Percentiles rank a stretch among this genome's conserved stretches.
phyloP scores from a whole-genome alignment of 768 basidiomycete species.

The Clitopilus passeckerianus region DNA sequence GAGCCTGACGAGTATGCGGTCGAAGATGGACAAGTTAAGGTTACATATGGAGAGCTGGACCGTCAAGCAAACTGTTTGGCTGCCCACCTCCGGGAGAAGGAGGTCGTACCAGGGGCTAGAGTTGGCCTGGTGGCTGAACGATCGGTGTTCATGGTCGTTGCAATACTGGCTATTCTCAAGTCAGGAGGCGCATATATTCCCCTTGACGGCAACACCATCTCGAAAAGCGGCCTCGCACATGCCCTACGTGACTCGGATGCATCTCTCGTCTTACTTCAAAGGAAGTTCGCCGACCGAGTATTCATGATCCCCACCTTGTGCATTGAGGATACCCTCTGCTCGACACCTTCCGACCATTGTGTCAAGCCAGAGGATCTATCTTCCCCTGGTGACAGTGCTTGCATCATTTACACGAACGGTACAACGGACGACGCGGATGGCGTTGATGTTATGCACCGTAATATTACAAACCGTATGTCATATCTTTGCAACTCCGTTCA shows the following conservation, averaged over 20 bases:
- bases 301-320: conserved; percentile 20
- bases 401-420: conserved; percentile 59
- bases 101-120: conserved; percentile 40
- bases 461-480: conserved; percentile 51
- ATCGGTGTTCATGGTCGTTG: conserved; percentile 47
- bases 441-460: conserved; percentile 49
- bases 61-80: conserved; percentile 41
- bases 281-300: conserved; percentile 35
- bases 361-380: conserved; percentile 30
- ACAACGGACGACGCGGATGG: conserved; percentile 58
- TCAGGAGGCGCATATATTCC: conserved; percentile 55
- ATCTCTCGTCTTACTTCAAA: conserved; percentile 33
- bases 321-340: conserved; percentile 25
- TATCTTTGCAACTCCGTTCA: conserved; percentile 15
- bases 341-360: conserved; percentile 20
- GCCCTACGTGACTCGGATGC: conserved; percentile 42
- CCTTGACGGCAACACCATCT: conserved; percentile 50
- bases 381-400: conserved; percentile 36
- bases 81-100: conserved; percentile 31
- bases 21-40: conserved; percentile 38
- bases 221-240: conserved; percentile 43
- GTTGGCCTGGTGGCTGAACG: conserved; percentile 51
- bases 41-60: conserved; percentile 48
- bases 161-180: conserved; percentile 49
- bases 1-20: conserved; percentile 41